A percentile compares a stretch with the other conserved stretches of the same genome.
Conservation (phyloP, 2,329 filamentous ascomycete genomes). For the Fusarium xylarioides region DNA sequence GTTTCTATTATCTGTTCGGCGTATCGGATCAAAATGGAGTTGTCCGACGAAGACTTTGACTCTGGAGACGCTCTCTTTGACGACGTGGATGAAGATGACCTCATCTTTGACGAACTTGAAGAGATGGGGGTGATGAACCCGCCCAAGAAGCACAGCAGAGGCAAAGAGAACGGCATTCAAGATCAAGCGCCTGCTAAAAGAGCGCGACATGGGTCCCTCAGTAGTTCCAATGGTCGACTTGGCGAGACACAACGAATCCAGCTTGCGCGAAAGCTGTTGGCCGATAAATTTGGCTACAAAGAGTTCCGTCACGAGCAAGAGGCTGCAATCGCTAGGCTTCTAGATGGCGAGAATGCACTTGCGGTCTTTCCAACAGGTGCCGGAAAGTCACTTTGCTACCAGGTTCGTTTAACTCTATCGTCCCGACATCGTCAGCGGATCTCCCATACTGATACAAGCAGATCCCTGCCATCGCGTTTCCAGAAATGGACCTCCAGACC, state of each 20-base stretch:
- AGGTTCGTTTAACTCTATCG: conserved; percentile 43
- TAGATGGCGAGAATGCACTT: conserved; percentile 53
- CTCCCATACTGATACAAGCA: conserved; percentile 19
- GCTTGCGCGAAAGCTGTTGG: conserved; percentile 45
- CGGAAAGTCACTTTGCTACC: conserved; percentile 61
- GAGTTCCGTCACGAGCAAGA: conserved; percentile 57
- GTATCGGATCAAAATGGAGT: neutral
- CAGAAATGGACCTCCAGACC: conserved; percentile 50
- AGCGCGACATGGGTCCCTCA: conserved; percentile 3
- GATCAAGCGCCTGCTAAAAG: conserved; percentile 9
- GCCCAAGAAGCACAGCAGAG: conserved; percentile 15
- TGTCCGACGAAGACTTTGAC: conserved; percentile 38
- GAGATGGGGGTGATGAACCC: conserved; percentile 23
- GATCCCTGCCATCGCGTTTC: conserved; percentile 59
- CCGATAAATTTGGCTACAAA: conserved; percentile 51
- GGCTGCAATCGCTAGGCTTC: conserved; percentile 50
- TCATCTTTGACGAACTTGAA: conserved; percentile 33
- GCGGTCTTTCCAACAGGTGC: conserved; percentile 59
- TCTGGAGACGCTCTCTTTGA: conserved; percentile 43
- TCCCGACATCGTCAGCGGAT: neutral
- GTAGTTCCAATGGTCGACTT: neutral
- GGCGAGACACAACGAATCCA: conserved; percentile 1
- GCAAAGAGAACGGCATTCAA: neutral
- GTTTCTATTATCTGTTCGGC: neutral
- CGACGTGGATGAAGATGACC: conserved; percentile 32